phyloP scores from a whole-genome alignment of 164 flowering plant genomes.

The Nymphaea thermarum region DNA sequence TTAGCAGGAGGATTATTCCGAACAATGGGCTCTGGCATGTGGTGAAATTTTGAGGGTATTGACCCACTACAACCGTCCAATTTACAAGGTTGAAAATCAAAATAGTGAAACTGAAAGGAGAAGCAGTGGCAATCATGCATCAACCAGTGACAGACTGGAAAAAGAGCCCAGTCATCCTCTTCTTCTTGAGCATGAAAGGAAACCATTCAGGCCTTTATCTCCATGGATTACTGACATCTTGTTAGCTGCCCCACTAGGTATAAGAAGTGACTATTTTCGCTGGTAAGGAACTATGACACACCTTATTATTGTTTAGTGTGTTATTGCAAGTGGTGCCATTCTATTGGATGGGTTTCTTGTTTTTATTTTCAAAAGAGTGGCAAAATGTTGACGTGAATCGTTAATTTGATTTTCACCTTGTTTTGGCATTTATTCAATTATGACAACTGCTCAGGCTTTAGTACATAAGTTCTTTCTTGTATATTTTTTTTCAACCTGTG shows the following conservation, averaged over 20 bases:
- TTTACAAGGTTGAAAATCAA: constrained; percentile 54
- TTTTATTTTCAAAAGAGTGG: too few relatives aligned
- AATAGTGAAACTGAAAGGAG: constrained; percentile 49
- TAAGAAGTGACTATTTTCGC: constrained; percentile 90
- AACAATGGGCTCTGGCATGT: constrained; percentile 98
- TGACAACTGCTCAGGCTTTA: too few relatives aligned
- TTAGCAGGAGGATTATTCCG: constrained; percentile 76
- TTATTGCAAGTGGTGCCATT: too few relatives aligned
- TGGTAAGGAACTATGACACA: constrained; percentile 34
- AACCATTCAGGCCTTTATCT: constrained; percentile 77
- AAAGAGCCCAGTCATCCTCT: constrained; percentile 17
- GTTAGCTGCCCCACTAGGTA: constrained; percentile 90
- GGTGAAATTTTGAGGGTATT: constrained; percentile 79
- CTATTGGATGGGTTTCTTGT: too few relatives aligned
- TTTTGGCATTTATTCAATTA: too few relatives aligned
- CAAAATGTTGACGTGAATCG: too few relatives aligned
- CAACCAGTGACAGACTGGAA: constrained; percentile 36
- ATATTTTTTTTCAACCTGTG: too few relatives aligned
- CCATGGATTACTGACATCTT: constrained; percentile 96
- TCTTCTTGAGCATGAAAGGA: constrained; percentile 48
- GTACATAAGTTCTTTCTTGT: too few relatives aligned
- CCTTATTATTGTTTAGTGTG: too few relatives aligned
- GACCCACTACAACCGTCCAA: constrained; percentile 94
- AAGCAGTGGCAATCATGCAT: constrained; percentile 45
- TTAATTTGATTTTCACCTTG: too few relatives aligned